These are phyloP conservation scores for Microbotryum scabiosae DNA, from an alignment of 1,284 basidiomycete species.

Conservation along the genomic window DNA sequence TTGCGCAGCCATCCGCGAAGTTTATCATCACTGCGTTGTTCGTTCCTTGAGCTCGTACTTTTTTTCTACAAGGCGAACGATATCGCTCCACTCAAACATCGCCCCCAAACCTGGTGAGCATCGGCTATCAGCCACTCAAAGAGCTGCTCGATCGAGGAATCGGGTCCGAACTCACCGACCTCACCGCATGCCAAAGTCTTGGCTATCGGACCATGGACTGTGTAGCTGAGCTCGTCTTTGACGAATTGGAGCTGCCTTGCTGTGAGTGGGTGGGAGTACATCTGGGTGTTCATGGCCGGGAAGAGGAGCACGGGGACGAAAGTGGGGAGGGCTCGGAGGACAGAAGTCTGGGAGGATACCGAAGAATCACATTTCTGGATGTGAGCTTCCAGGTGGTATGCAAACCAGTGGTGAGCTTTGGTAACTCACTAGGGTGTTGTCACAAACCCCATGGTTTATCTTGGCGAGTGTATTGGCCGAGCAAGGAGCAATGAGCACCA, in stretches of 20 bases:
- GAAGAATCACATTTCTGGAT: neutral
- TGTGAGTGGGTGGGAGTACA: conserved; percentile 94
- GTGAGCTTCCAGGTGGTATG: neutral
- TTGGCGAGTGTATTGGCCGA: conserved; percentile 93
- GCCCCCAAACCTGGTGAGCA: conserved; percentile 61
- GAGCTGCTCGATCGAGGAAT: neutral
- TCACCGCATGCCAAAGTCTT: conserved; percentile 90
- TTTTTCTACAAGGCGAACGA: conserved; percentile 39
- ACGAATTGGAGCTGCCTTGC: conserved; percentile 65
- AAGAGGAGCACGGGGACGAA: conserved; percentile 61
- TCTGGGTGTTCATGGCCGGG: conserved; percentile 97
- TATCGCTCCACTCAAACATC: conserved; percentile 85
- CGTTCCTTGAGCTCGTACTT: conserved; percentile 19
- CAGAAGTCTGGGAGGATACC: conserved; percentile 57
- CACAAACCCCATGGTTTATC: conserved; percentile 77
- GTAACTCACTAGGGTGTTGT: conserved; percentile 69
- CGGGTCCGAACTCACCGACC: conserved; percentile 50
- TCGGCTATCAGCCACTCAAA: neutral
- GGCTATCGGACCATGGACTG: conserved; percentile 73
- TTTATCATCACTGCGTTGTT: too few relatives aligned
- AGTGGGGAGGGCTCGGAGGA: conserved; percentile 74
- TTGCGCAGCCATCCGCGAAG: too few relatives aligned
- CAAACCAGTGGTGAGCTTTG: neutral
- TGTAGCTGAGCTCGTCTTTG: conserved; percentile 64
- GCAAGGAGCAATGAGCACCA: conserved; percentile 88